Percentiles rank a stretch among this genome's conserved stretches.
Conservation (phyloP, 495 filamentous ascomycete species). For the Cetradonia linearis region DNA sequence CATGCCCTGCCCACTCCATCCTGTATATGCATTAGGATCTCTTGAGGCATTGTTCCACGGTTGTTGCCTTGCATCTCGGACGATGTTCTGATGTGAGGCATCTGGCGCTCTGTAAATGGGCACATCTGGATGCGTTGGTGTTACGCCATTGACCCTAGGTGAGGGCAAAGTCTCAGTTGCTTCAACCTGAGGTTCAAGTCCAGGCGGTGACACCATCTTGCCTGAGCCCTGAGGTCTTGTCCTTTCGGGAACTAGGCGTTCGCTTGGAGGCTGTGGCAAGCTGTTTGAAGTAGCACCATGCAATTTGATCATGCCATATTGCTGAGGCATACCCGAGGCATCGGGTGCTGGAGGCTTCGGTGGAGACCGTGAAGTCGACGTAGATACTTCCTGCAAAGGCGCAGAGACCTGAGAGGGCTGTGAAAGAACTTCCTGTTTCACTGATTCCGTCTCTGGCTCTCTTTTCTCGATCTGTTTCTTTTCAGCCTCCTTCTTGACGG, state of each 20-base stretch:
- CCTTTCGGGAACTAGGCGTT: constrained; percentile 31
- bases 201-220: constrained; percentile 31
- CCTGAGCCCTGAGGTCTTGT: constrained; percentile 21
- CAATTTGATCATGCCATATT: constrained; percentile 52
- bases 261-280: constrained; percentile 32
- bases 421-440: constrained; percentile 25
- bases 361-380: constrained; percentile 33
- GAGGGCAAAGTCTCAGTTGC: constrained; percentile 14
- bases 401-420: constrained; percentile 20
- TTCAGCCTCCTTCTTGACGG: constrained; percentile 33
- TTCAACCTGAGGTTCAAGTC: constrained; percentile 32
- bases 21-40: constrained; percentile 23
- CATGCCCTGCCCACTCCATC: constrained; percentile 24
- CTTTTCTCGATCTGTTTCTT: constrained; percentile 37
- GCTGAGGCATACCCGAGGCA: constrained; percentile 42
- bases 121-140: constrained; percentile 17
- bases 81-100: constrained; percentile 14
- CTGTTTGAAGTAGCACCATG: constrained; percentile 43
- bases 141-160: constrained; percentile 27
- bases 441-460: constrained; percentile 24
- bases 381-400: constrained; percentile 18
- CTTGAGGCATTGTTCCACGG: constrained; percentile 25
- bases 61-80: constrained; percentile 18
- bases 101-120: constrained; percentile 12
- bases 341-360: constrained; percentile 45